Conservation (phyloP, 1,284 basidiomycete species). For the Cystobasidium pallidum region DNA sequence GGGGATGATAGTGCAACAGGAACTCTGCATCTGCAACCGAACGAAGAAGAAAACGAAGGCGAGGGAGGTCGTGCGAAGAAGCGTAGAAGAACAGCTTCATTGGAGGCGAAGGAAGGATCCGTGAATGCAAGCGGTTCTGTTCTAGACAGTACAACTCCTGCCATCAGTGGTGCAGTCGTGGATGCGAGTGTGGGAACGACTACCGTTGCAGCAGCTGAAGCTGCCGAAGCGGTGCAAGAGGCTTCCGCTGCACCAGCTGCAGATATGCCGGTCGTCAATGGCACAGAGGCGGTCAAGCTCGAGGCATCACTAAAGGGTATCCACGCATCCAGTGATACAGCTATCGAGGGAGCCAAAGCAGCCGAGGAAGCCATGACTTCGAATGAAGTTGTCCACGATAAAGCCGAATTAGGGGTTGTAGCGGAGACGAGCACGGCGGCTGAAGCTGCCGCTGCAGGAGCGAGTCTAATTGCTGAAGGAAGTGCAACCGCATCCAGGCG, state of each 20-base stretch:
- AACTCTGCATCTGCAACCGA: neutral
- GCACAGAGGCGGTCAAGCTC: slow-evolving; percentile 7
- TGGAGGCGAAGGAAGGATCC: neutral
- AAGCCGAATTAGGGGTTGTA: neutral
- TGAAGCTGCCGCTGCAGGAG: slow-evolving; percentile 5
- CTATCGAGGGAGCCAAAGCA: neutral
- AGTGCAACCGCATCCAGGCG: slow-evolving; percentile 3
- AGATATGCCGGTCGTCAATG: neutral
- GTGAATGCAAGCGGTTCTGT: neutral
- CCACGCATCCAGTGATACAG: neutral
- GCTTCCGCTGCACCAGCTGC: neutral
- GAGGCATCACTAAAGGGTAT: slow-evolving; percentile 11
- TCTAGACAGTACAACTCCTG: neutral
- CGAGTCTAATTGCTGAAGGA: neutral
- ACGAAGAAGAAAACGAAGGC: slow-evolving; percentile 57
- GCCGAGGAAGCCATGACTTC: slow-evolving; percentile 33
- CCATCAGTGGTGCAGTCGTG: neutral
- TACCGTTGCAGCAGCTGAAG: slow-evolving; percentile 14
- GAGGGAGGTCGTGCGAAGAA: slow-evolving; percentile 58
- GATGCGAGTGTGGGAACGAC: neutral
- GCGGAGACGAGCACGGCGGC: neutral
- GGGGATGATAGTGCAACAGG: neutral
- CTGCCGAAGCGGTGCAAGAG: slow-evolving; percentile 9
- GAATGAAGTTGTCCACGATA: slow-evolving; percentile 32
- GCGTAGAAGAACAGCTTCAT: slow-evolving; percentile 13